These are phyloP conservation scores for Psidium guajava DNA, from an alignment of 345 rosid species.

Conservation along the genomic window DNA sequence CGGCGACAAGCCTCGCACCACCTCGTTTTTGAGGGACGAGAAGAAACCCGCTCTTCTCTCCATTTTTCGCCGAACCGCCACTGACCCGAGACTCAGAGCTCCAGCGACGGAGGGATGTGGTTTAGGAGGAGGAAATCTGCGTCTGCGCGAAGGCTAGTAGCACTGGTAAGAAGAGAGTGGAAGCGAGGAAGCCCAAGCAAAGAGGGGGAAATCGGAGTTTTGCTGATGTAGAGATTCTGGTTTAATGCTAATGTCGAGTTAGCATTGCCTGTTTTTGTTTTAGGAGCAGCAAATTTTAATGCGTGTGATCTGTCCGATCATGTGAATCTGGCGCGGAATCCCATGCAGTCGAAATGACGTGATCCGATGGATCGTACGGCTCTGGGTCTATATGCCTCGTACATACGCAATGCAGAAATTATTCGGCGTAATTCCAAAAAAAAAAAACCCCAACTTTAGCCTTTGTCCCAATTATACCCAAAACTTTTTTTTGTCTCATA, in stretches of 20 bases:
- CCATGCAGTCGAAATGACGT: neutral
- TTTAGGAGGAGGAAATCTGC: neutral
- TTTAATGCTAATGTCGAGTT: too few species aligned
- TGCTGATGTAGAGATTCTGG: too few species aligned
- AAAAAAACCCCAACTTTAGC: too few species aligned
- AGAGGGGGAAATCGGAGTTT: neutral
- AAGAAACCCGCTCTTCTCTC: conserved; percentile 4
- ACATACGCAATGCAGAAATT: neutral
- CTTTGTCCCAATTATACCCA: too few species aligned
- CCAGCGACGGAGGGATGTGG: neutral
- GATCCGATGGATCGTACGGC: neutral
- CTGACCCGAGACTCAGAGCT: neutral
- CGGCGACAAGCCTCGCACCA: conserved; percentile 14
- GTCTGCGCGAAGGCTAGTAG: neutral
- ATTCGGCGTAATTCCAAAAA: too few species aligned
- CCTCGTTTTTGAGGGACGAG: conserved; percentile 11
- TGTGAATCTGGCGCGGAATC: neutral
- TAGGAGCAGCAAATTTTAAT: neutral
- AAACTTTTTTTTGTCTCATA: too few species aligned
- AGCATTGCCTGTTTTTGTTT: neutral
- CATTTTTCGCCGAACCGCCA: neutral
- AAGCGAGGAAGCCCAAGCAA: neutral
- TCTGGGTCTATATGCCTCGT: neutral
- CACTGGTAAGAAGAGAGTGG: neutral
- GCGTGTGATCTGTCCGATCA: neutral